Evolutionary conservation across 225 moss, liverwort and hornwort genomes (phyloP), one percentile per base, ranked within the genome.

Genomic region (Pseudoscleropodium purum): DNA sequence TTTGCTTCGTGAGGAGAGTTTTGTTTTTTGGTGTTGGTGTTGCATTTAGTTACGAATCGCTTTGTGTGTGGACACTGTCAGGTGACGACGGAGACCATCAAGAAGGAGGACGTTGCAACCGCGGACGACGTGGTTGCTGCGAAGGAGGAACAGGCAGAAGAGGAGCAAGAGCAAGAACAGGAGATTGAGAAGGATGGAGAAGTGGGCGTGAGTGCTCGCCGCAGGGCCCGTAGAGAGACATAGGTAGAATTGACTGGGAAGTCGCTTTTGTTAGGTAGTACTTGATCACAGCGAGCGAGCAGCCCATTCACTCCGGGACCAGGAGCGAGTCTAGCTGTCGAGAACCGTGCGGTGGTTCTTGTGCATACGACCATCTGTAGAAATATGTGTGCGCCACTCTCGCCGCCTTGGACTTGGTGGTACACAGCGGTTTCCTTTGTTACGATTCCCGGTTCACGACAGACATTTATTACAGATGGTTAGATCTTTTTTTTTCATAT

Each of bases 101-200:
- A 93, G 90, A 90, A 94, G 84, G 94, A 93, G 84, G 94, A 93
- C 80, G 79, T 89, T 72, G 90, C 63, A 17, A 89, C 88, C 7
- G 81, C 90, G 43, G 92, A 93, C 47, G 94, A 94, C 88, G 88
- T 87, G 82, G 83, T 70, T 37, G 82, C 54, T 49, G 18, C 84
- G 37, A n/a, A 21, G 68, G 91, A 85, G 27, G 91, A 92, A 15
- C 63, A 34, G 41, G 84, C 63, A 17, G 93, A 92, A 65, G 92
- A 91, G 69, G 91, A 93, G 79, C 91, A 87, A 56, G 94, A 93
- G 76, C 92, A 41, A 85, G 84, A 91, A 56, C 91, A 57, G 88
- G 94, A 93, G 86, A 93, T 94, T 52, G 90, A 93, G 86, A 87
- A 93, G 79, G 94, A 94, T 23, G 88, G 91, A 29, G 94, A 94